Evolutionary conservation across 352 stramenopile genomes (phyloP), one percentile per base, ranked within the genome.

Genomic region (Globisporangium viniferum): DNA sequence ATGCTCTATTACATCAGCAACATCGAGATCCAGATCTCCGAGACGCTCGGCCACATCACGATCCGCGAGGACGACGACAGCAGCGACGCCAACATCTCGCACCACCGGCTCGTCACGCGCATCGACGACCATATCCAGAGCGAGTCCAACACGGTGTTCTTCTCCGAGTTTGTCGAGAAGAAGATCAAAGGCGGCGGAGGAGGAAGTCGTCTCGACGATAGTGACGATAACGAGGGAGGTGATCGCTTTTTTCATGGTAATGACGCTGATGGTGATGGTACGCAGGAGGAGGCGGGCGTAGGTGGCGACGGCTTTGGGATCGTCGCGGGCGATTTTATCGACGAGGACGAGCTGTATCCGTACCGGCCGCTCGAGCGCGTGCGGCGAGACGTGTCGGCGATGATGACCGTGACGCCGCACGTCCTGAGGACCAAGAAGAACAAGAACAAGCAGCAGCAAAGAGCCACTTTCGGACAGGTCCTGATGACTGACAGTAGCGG

Each of bases 21-120:
- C 62, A 75, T 87, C 53, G 81, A 90, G 67, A 86, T 90, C 61
- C 78, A 64, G 59, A 72, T 87, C 69, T 86, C 79, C 10, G 81
- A 90, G 62, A 74, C 69, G 33, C 64, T 87, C 24, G 81, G 81
- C 14, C 67, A 82, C 59, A 75, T 90, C 51, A 88, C 78, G 7
- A 80, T 88, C 54, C 71, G 79, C 22, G 81, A 90, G 62, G 78
- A 86, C 49, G 78, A 86, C 39, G 77, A 86, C 49, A 84, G 69
- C 61, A 69, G 67, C 12, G 73, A 80, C n/a, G 58, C 62, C n/a
- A 75, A 71, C 3, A 77, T 87, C 35, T 71, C 73, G 22, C 76
- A 90, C 63, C 72, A 80, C 36, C 78, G 80, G 12, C 65, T 88
- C 18, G 74, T 86, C 7, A 82, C 79, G 53, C 68, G 66, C 6